Conservation (phyloP, 139 green algal species). For the Tetradesmus obliquus region DNA sequence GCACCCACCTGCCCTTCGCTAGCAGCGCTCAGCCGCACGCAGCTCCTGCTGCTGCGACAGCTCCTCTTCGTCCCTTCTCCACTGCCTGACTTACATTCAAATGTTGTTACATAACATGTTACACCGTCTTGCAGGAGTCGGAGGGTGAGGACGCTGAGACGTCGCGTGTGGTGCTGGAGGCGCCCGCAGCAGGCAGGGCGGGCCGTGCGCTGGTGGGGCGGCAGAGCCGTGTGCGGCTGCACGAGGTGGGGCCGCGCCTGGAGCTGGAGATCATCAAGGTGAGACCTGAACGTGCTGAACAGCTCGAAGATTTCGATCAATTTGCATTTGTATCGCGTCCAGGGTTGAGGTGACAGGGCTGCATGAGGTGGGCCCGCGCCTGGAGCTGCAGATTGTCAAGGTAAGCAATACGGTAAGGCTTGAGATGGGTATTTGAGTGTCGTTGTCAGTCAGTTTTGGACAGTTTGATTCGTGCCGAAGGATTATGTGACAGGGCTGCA, state of each 20-base stretch:
- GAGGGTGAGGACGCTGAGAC: constrained; percentile 87
- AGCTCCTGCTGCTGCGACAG: background rate
- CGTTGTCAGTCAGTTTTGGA: too few relatives aligned
- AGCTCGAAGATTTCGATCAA: constrained; percentile 41
- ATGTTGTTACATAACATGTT: background rate
- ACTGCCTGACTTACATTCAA: too few relatives aligned
- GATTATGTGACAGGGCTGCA: constrained; percentile 72
- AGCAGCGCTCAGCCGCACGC: too few relatives aligned
- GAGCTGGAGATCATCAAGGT: constrained; percentile 95
- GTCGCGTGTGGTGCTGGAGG: constrained; percentile 60
- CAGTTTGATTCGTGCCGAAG: too few relatives aligned
- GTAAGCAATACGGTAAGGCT: constrained; percentile 43
- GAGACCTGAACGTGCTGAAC: constrained; percentile 81
- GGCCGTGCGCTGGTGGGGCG: constrained; percentile 5
- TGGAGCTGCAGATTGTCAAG: constrained; percentile 96
- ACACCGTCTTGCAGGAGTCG: constrained; percentile 73
- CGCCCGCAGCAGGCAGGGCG: background rate
- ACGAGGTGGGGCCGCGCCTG: constrained; percentile 91
- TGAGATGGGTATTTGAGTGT: background rate
- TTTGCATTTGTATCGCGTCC: too few relatives aligned
- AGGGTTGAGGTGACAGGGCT: constrained; percentile 65
- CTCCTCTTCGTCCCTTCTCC: background rate
- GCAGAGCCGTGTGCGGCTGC: constrained; percentile 81
- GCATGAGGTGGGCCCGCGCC: constrained; percentile 88
- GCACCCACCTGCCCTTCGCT: background rate